A percentile compares a stretch with the other conserved stretches of the same genome.
These are phyloP conservation scores for Chrysoporthe austroafricana DNA, from an alignment of 2,329 filamentous ascomycete species.

Conservation along the genomic window DNA sequence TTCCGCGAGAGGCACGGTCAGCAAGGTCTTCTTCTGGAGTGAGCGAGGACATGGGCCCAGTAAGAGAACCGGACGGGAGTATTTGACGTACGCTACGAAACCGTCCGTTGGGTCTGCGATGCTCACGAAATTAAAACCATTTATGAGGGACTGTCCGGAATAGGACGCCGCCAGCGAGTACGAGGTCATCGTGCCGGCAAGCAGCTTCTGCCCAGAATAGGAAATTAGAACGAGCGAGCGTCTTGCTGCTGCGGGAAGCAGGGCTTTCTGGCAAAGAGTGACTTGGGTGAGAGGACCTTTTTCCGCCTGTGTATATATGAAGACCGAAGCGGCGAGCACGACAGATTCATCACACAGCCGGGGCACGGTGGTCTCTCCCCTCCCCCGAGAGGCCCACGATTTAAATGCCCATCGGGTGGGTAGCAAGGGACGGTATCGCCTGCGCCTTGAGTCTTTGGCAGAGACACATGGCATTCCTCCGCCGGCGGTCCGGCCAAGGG, in stretches of 20 bases:
- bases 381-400: neutral
- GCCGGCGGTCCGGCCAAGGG: neutral
- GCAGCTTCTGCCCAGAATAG: neutral
- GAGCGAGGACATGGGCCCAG: constrained; percentile 21
- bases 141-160: constrained; percentile 47
- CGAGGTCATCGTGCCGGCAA: neutral
- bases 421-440: constrained; percentile 29
- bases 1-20: neutral
- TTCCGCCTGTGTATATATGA: neutral
- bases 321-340: neutral
- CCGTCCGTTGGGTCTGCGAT: constrained; percentile 66
- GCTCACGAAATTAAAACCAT: constrained; percentile 55
- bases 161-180: constrained; percentile 51
- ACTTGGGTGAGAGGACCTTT: constrained; percentile 12
- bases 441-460: neutral
- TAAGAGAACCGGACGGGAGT: neutral
- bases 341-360: neutral
- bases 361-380: too few relatives aligned
- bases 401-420: constrained; percentile 34
- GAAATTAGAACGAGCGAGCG: neutral
- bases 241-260: neutral
- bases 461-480: constrained; percentile 18
- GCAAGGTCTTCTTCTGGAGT: neutral
- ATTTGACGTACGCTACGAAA: constrained; percentile 64
- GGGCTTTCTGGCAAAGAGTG: constrained; percentile 17